phyloP scores from a whole-genome alignment of 2,329 filamentous ascomycete genomes.

The Verticillium albo-atrum region DNA sequence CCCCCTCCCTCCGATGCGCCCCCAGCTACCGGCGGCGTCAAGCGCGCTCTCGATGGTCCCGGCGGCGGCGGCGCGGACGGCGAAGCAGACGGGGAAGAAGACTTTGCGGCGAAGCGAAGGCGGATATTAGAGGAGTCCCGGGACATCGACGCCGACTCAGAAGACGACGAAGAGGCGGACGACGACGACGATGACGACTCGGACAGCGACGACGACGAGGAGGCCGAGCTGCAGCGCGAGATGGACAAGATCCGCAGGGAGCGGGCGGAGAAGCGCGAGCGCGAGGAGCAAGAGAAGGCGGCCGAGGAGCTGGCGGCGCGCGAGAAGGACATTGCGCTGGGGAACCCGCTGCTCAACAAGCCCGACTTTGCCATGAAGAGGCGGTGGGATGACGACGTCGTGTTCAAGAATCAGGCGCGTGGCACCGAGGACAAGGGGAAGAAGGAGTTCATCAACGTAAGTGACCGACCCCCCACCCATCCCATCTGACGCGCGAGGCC shows the following conservation, averaged over 20 bases:
- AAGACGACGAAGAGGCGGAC: constrained; percentile 52
- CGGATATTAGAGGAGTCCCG: constrained; percentile 83
- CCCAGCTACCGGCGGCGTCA: constrained; percentile 39
- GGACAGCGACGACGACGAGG: constrained; percentile 65
- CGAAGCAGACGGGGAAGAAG: constrained; percentile 47
- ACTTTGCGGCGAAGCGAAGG: constrained; percentile 76
- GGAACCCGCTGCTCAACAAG: constrained; percentile 89
- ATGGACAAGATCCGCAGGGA: constrained; percentile 91
- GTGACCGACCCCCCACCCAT: too few relatives aligned
- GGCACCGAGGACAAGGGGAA: constrained; percentile 88
- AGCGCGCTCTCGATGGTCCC: constrained; percentile 58
- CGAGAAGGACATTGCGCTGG: constrained; percentile 83
- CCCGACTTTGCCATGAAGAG: constrained; percentile 86
- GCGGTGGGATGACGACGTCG: constrained; percentile 96
- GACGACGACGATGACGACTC: constrained; percentile 50
- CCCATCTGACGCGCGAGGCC: background rate
- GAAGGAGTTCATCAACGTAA: constrained; percentile 95
- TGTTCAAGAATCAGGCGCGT: constrained; percentile 97
- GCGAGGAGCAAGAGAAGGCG: constrained; percentile 45
- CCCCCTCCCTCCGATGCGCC: constrained; percentile 30
- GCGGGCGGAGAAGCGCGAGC: constrained; percentile 71
- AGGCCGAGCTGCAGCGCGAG: constrained; percentile 86
- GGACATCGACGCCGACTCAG: constrained; percentile 78
- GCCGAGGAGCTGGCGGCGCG: constrained; percentile 77
- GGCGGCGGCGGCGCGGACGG: constrained; percentile 7